Conservation (phyloP, 1,284 basidiomycete genomes). For the Ustilago cynodontis region DNA sequence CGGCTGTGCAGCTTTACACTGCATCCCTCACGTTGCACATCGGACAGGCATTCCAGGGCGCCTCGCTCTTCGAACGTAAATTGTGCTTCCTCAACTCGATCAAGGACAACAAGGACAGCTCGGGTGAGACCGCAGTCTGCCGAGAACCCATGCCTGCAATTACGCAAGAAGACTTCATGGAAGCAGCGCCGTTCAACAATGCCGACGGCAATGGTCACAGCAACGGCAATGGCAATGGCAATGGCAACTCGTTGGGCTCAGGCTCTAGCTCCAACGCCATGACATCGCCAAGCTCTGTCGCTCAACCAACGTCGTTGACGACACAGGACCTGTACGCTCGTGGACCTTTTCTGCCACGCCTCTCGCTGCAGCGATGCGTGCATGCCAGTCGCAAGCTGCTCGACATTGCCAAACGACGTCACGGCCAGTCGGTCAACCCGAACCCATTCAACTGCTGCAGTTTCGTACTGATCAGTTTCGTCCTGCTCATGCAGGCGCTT, state of each 20-base stretch:
- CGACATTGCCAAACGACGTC: slow-evolving; percentile 55
- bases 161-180: slow-evolving; percentile 26
- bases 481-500: slow-evolving; percentile 64
- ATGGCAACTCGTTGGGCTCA: slow-evolving; percentile 1
- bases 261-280: neutral
- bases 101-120: slow-evolving; percentile 51
- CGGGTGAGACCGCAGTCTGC: slow-evolving; percentile 40
- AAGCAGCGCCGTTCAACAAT: slow-evolving; percentile 11
- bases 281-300: slow-evolving; percentile 20
- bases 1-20: slow-evolving; percentile 64
- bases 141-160: slow-evolving; percentile 59
- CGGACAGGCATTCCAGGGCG: slow-evolving; percentile 65
- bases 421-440: slow-evolving; percentile 52
- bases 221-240: slow-evolving; percentile 13
- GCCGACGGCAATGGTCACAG: slow-evolving; percentile 3
- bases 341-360: slow-evolving; percentile 59
- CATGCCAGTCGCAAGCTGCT: slow-evolving; percentile 62
- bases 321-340: slow-evolving; percentile 59
- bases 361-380: slow-evolving; percentile 60
- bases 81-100: slow-evolving; percentile 66
- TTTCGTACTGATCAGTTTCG: slow-evolving; percentile 65
- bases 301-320: slow-evolving; percentile 17
- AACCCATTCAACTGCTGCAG: slow-evolving; percentile 66
- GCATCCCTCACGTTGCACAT: slow-evolving; percentile 63
- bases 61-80: slow-evolving; percentile 64